phyloP scores from a whole-genome alignment of 257 asterid genomes.

The Schizonepeta tenuifolia region DNA sequence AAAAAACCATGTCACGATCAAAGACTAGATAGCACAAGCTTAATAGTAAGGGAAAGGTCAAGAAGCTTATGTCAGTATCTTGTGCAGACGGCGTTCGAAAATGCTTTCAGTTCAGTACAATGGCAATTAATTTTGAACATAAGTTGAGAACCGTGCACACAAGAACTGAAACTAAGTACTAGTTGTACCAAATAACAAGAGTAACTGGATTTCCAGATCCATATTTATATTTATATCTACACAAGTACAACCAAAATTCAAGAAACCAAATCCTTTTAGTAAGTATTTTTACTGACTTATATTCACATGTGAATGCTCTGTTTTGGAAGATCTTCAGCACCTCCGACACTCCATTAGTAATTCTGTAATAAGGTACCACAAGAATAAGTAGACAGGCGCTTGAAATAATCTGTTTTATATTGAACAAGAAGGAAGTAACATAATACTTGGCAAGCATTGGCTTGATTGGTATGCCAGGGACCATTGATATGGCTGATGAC shows the following conservation, averaged over 20 bases:
- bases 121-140: constrained; percentile 17
- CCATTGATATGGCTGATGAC: constrained; percentile 67
- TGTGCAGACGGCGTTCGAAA: background rate
- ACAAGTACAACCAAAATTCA: constrained; percentile 1
- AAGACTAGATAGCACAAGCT: background rate
- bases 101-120: background rate
- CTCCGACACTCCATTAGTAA: constrained; percentile 74
- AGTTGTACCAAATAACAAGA: constrained; percentile 26
- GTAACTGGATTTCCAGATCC: constrained; percentile 16
- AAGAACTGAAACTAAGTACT: constrained; percentile 6
- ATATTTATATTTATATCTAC: constrained; percentile 5
- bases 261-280: constrained; percentile 1
- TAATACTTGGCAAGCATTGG: constrained; percentile 95
- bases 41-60: background rate
- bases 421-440: constrained; percentile 26
- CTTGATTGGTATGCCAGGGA: constrained; percentile 90
- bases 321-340: constrained; percentile 68
- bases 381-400: constrained; percentile 24
- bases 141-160: constrained; percentile 14
- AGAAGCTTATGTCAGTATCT: constrained; percentile 20
- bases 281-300: constrained; percentile 53
- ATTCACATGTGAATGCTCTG: constrained; percentile 89
- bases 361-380: constrained; percentile 52
- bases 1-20: background rate
- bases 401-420: constrained; percentile 13